Conservation (phyloP, 805 yeast genomes). For the Hanseniaspora taiwanica region DNA sequence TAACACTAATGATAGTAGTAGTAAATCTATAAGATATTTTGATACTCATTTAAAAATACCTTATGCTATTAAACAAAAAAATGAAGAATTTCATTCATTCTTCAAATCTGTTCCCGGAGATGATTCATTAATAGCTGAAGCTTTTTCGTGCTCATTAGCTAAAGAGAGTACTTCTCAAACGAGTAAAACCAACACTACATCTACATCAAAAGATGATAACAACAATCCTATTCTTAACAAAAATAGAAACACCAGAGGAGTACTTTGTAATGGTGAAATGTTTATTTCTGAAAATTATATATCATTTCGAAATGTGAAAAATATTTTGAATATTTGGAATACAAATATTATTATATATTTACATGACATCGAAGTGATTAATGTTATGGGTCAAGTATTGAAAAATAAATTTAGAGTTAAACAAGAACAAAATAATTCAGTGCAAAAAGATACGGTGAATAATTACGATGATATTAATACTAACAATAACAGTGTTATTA, state of each 20-base stretch:
- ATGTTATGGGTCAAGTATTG: slow-evolving; percentile 4
- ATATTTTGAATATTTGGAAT: slow-evolving; percentile 68
- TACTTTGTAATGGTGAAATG: slow-evolving; percentile 55
- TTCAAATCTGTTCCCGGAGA: slow-evolving; percentile 55
- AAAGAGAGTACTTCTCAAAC: slow-evolving; percentile 33
- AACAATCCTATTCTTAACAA: too few relatives aligned
- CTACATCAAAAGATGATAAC: not conserved
- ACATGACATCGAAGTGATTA: slow-evolving; percentile 50
- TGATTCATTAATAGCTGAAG: slow-evolving; percentile 68
- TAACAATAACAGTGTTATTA: slow-evolving; percentile 3
- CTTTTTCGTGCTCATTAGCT: slow-evolving; percentile 75
- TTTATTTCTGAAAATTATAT: slow-evolving; percentile 67
- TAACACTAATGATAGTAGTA: too few relatives aligned
- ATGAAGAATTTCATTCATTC: slow-evolving; percentile 63
- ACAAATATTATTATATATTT: slow-evolving; percentile 63
- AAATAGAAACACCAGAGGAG: not conserved
- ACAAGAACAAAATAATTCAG: not conserved
- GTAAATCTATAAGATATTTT: too few relatives aligned
- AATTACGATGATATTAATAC: not conserved
- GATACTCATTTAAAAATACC: slow-evolving; percentile 23
- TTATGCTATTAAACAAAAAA: slow-evolving; percentile 50
- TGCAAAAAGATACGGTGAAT: not conserved
- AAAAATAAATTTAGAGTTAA: slow-evolving; percentile 5
- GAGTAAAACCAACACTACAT: not conserved
- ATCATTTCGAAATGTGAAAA: slow-evolving; percentile 66